Evolutionary conservation across 495 filamentous ascomycete genomes (phyloP).

Genomic region (Penicillium salamii): DNA sequence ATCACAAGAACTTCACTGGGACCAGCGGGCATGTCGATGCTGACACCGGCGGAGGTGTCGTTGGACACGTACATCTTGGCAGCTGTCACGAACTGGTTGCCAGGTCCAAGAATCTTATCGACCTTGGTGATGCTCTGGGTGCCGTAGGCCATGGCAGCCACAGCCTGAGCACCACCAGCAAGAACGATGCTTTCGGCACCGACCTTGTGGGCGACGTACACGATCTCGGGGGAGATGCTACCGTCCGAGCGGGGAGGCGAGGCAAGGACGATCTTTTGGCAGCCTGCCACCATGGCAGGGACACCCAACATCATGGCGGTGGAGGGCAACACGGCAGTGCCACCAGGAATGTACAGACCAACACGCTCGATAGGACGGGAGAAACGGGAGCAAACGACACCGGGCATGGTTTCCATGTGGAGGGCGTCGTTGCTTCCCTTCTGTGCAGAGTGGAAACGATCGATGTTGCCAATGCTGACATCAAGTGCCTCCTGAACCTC

Average conservation of each 20-base stretch:
- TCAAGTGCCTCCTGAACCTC: constrained; percentile 92
- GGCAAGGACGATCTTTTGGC: constrained; percentile 88
- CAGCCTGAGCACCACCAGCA: constrained; percentile 93
- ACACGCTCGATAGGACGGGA: constrained; percentile 89
- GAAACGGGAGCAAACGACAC: constrained; percentile 91
- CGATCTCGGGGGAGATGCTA: constrained; percentile 90
- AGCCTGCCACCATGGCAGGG: constrained; percentile 96
- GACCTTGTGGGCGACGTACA: constrained; percentile 96
- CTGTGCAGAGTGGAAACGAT: constrained; percentile 89
- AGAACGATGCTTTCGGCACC: constrained; percentile 93
- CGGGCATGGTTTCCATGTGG: constrained; percentile 93
- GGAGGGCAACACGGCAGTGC: constrained; percentile 91
- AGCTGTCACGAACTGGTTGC: constrained; percentile 98
- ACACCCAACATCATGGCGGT: constrained; percentile 98
- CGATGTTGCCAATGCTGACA: constrained; percentile 87
- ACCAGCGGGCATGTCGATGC: constrained; percentile 98
- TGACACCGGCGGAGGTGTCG: constrained; percentile 89
- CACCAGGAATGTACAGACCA: constrained; percentile 91
- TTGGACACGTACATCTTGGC: constrained; percentile 98
- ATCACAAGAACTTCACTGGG: constrained; percentile 95
- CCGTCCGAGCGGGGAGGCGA: constrained; percentile 89
- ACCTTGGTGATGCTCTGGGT: constrained; percentile 82
- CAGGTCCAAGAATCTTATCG: constrained; percentile 97
- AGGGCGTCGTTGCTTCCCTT: constrained; percentile 71
- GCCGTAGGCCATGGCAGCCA: constrained; percentile 71